Conservation (phyloP, 176 grass and related monocot species). For the Triticum turgidum region DNA sequence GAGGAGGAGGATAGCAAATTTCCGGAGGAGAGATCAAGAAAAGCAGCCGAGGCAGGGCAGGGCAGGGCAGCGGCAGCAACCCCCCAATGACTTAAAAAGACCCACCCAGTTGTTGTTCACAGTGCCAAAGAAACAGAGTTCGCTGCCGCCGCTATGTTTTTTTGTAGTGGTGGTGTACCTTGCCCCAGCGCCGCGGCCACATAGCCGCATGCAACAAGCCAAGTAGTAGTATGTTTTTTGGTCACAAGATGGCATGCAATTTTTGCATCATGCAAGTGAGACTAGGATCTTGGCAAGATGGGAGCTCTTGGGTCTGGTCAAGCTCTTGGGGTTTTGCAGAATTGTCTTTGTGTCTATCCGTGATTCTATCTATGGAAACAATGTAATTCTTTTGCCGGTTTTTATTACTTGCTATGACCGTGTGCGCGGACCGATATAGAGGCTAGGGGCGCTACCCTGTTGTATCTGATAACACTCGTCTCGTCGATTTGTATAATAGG, state of each 20-base stretch:
- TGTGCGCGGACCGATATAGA: not conserved
- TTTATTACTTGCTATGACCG: not conserved
- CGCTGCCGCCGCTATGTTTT: constrained; percentile 9
- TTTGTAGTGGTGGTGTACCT: not conserved
- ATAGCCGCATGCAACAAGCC: constrained; percentile 26
- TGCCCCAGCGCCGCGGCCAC: not conserved
- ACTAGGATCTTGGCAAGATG: not conserved
- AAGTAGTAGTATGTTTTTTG: not conserved
- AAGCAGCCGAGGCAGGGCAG: not conserved
- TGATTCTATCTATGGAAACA: not conserved
- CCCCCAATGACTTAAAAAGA: constrained; percentile 21
- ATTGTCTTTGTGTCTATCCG: not conserved
- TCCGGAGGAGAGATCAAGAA: constrained; percentile 37
- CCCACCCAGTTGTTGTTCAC: constrained; percentile 24
- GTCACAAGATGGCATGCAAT: not conserved
- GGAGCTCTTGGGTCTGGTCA: not conserved
- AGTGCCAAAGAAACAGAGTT: not conserved
- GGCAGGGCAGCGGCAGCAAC: constrained; percentile 21
- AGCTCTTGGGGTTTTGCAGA: not conserved
- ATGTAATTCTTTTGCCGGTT: not conserved
- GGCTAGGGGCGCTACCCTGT: not conserved
- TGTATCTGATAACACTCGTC: not conserved
- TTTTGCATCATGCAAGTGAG: no score
- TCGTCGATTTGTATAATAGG: not conserved
- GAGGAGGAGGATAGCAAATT: constrained; percentile 5